These are phyloP conservation scores for Piloderma croceum DNA, from an alignment of 768 basidiomycete species.

Conservation along the genomic window DNA sequence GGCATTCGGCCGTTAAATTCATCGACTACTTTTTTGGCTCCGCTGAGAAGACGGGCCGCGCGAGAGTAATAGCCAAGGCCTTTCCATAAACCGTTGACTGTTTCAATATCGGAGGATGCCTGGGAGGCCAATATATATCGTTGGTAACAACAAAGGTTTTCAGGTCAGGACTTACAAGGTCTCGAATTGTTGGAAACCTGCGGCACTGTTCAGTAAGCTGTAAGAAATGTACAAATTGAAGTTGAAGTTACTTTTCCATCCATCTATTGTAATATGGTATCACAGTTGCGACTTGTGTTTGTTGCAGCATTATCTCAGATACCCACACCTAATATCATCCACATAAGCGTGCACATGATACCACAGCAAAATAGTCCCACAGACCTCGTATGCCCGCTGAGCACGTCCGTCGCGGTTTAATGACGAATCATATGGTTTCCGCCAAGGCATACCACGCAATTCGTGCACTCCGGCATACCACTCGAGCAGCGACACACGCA, in stretches of 20 bases:
- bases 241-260: conserved; percentile 76
- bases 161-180: conserved; percentile 47
- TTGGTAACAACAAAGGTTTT: neutral
- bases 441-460: conserved; percentile 86
- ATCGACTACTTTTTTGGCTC: conserved; percentile 73
- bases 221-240: neutral
- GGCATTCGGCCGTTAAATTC: conserved; percentile 70
- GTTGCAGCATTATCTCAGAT: conserved; percentile 93
- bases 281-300: conserved; percentile 91
- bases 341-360: neutral
- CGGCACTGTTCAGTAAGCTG: conserved; percentile 8
- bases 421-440: conserved; percentile 60
- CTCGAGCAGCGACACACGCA: conserved; percentile 45
- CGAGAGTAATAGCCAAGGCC: conserved; percentile 89
- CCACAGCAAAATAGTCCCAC: conserved; percentile 9
- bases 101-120: conserved; percentile 71
- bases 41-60: conserved; percentile 73
- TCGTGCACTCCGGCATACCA: conserved; percentile 74
- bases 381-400: conserved; percentile 89
- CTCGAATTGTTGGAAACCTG: conserved; percentile 78
- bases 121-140: conserved; percentile 18
- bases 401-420: conserved; percentile 54
- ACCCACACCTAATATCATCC: conserved; percentile 63
- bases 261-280: conserved; percentile 89
- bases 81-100: conserved; percentile 87